A percentile compares a stretch with the other conserved stretches of the same genome.
These are phyloP conservation scores for Neostapfia colusana DNA, from an alignment of 176 grass and related monocot species.

Conservation along the genomic window DNA sequence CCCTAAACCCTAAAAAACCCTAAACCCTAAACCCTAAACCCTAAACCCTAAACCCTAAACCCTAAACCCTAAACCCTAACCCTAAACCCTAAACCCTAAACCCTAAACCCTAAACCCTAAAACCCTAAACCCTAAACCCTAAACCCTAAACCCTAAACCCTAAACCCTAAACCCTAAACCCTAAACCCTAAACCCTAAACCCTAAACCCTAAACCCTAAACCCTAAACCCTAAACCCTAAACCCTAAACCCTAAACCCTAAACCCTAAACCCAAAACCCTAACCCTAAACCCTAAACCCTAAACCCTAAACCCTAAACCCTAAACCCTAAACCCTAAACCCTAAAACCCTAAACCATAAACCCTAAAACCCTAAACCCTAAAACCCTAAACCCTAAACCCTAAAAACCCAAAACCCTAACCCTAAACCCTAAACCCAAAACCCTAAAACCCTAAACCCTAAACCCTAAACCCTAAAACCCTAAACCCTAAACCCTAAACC, in stretches of 20 bases:
- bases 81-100: constrained; percentile 2
- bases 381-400: background rate
- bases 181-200: no score
- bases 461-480: constrained; percentile 7
- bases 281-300: background rate
- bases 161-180: constrained; percentile 4
- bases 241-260: background rate
- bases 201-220: background rate
- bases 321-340: background rate
- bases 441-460: background rate
- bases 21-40: constrained; percentile 8
- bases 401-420: background rate
- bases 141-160: constrained; percentile 18
- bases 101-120: constrained; percentile 13
- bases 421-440: background rate
- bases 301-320: background rate
- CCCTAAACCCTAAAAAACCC: no score
- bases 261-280: no score
- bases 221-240: background rate
- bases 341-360: background rate
- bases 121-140: constrained; percentile 4
- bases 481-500: background rate
- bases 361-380: background rate
- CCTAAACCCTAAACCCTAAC: background rate
- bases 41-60: background rate